Evolutionary conservation across 208 protist genomes (phyloP).

Genomic region (Acanthamoeba rhysodes): DNA sequence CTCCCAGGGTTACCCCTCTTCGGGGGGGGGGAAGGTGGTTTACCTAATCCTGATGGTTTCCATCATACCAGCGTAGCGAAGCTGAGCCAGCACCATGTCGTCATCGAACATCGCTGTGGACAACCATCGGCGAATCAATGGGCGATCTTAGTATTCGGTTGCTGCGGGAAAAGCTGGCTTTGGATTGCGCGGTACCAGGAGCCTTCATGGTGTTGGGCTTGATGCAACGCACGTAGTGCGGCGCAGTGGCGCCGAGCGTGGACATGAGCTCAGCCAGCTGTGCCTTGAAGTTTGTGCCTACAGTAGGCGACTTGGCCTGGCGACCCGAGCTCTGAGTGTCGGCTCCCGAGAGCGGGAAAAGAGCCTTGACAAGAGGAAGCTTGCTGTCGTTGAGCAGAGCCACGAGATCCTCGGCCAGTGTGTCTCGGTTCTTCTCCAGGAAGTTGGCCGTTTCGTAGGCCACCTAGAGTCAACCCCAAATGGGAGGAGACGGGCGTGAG

Average conservation of each 20-base stretch:
- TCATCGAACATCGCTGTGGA: constrained; percentile 80
- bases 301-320: neutral
- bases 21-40: neutral
- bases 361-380: neutral
- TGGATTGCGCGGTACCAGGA: neutral
- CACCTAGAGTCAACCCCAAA: constrained; percentile 71
- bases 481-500: neutral
- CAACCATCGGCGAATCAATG: neutral
- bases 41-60: constrained; percentile 76
- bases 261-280: constrained; percentile 87
- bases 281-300: constrained; percentile 75
- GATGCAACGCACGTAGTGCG: constrained; percentile 92
- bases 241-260: constrained; percentile 82
- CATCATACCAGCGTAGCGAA: constrained; percentile 72
- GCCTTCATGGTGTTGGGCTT: constrained; percentile 89
- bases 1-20: too few relatives aligned
- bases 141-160: neutral
- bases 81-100: constrained; percentile 66
- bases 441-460: constrained; percentile 88
- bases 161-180: neutral
- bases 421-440: constrained; percentile 90
- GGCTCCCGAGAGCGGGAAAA: neutral
- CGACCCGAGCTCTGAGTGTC: neutral
- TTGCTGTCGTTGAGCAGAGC: neutral
- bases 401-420: constrained; percentile 85